phyloP scores from a whole-genome alignment of 495 filamentous ascomycete species.

The Rusavskia elegans region DNA sequence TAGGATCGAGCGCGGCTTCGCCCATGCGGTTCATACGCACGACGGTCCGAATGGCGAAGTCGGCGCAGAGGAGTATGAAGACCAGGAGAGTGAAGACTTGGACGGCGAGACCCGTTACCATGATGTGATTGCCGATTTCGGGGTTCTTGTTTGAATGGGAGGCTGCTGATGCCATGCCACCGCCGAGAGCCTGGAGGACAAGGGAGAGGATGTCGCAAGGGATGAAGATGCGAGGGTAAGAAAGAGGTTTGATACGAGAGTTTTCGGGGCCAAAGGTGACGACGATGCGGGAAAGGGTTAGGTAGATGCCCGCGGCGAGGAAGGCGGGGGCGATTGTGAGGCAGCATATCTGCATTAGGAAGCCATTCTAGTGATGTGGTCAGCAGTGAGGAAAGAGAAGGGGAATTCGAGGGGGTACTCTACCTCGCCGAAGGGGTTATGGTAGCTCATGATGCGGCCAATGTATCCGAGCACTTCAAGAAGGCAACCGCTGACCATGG shows the following conservation, averaged over 20 bases:
- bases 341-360: slow-evolving; percentile 50
- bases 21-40: not conserved
- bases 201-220: slow-evolving; percentile 46
- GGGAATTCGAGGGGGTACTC: too few relatives aligned
- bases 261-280: slow-evolving; percentile 32
- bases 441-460: slow-evolving; percentile 37
- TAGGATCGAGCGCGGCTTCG: slow-evolving; percentile 6
- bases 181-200: slow-evolving; percentile 45
- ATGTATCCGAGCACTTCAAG: slow-evolving; percentile 40
- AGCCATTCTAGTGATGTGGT: slow-evolving; percentile 19
- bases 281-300: slow-evolving; percentile 37
- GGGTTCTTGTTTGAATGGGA: slow-evolving; percentile 19
- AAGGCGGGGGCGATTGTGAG: slow-evolving; percentile 48
- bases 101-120: slow-evolving; percentile 51
- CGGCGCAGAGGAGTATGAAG: slow-evolving; percentile 33
- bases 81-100: slow-evolving; percentile 46
- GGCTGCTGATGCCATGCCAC: slow-evolving; percentile 38
- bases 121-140: slow-evolving; percentile 40
- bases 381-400: not conserved
- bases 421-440: slow-evolving; percentile 38
- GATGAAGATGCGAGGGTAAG: slow-evolving; percentile 49
- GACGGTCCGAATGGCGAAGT: slow-evolving; percentile 25
- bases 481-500: slow-evolving; percentile 29
- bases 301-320: slow-evolving; percentile 46
- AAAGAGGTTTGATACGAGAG: slow-evolving; percentile 36